phyloP scores from a whole-genome alignment of 192 early-diverging fungal genomes.

The Entomortierella parvispora region DNA sequence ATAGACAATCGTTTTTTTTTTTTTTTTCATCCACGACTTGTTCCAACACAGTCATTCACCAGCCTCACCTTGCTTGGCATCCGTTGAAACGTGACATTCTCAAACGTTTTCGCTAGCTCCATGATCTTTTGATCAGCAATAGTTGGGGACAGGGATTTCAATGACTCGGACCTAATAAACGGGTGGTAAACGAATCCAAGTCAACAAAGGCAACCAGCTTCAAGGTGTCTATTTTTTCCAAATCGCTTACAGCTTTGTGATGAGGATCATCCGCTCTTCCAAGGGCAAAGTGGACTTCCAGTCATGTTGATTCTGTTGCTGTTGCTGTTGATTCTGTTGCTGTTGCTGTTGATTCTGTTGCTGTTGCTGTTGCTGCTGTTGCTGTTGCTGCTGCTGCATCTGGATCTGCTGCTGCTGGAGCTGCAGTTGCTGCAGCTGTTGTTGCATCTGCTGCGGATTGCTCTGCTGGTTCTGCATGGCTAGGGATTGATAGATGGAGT shows the following conservation, averaged over 20 bases:
- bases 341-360: conserved; percentile 16
- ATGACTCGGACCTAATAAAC: conserved; percentile 32
- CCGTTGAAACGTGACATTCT: conserved; percentile 43
- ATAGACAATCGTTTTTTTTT: no score
- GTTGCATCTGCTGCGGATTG: conserved; percentile 19
- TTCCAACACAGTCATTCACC: background rate
- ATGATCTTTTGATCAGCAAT: conserved; percentile 40
- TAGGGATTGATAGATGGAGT: background rate
- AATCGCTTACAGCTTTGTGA: conserved; percentile 36
- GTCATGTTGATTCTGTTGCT: conserved; percentile 4
- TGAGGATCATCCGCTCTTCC: conserved; percentile 28
- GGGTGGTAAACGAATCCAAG: no score
- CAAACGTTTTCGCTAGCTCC: conserved; percentile 44
- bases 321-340: conserved; percentile 19
- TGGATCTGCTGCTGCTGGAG: conserved; percentile 9
- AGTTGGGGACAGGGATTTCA: conserved; percentile 33
- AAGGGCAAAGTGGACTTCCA: conserved; percentile 19
- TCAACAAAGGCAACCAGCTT: background rate
- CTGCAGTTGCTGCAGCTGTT: conserved; percentile 7
- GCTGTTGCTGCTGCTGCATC: conserved; percentile 15
- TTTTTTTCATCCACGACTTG: no score
- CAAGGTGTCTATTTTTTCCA: no score
- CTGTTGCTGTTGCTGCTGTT: conserved; percentile 11
- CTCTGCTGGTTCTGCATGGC: conserved; percentile 6
- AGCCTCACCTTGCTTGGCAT: conserved; percentile 15